These are phyloP conservation scores for Nigrograna mackinnonii DNA, from an alignment of 2,329 filamentous ascomycete species.

Conservation along the genomic window DNA sequence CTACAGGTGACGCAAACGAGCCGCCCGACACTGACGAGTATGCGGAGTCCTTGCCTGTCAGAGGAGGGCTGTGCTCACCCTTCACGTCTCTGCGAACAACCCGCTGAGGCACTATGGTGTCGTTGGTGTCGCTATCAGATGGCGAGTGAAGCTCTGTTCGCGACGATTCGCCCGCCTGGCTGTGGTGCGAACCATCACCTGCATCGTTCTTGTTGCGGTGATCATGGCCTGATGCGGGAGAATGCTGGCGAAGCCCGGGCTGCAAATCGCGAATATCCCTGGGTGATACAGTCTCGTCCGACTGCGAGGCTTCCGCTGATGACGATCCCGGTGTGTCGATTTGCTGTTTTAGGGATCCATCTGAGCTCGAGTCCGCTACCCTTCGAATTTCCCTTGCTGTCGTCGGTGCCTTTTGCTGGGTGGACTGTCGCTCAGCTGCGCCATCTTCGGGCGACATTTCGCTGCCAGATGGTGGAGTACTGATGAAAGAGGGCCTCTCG, in stretches of 20 bases:
- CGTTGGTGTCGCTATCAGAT: constrained; percentile 15
- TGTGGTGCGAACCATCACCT: constrained; percentile 13
- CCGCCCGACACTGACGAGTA: constrained; percentile 42
- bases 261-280: constrained; percentile 12
- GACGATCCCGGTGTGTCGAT: constrained; percentile 10
- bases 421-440: constrained; percentile 2
- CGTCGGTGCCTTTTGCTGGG: constrained; percentile 16
- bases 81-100: constrained; percentile 3
- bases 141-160: constrained; percentile 3
- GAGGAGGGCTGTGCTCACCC: constrained; percentile 31
- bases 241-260: constrained; percentile 22
- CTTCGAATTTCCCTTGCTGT: constrained; percentile 13
- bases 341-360: constrained; percentile 19
- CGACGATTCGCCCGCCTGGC: not conserved
- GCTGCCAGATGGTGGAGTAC: constrained; percentile 16
- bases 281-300: constrained; percentile 20
- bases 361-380: constrained; percentile 20
- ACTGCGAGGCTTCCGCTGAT: not conserved
- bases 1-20: constrained; percentile 32
- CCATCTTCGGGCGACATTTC: constrained; percentile 15
- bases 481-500: constrained; percentile 30
- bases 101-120: constrained; percentile 7
- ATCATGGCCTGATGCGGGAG: constrained; percentile 19
- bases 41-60: constrained; percentile 41
- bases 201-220: constrained; percentile 7